phyloP scores from a whole-genome alignment of 768 basidiomycete genomes.

The Erythrobasidium yunnanense region DNA sequence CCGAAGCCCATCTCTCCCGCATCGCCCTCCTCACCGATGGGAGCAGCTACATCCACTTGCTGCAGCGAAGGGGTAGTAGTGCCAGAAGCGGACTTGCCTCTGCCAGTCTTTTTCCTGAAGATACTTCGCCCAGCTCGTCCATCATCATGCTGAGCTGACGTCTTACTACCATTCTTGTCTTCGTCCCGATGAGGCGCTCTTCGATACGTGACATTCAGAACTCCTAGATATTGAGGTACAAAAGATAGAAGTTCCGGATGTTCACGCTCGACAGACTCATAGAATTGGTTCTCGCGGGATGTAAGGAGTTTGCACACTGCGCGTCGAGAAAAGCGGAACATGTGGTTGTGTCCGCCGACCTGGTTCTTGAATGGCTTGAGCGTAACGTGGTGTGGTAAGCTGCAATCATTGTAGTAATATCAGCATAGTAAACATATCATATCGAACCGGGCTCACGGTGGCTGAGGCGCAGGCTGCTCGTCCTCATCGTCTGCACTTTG shows the following conservation, averaged over 20 bases:
- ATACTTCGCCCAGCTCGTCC: slow-evolving; percentile 28
- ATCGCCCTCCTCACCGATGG: too few species aligned
- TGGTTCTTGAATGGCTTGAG: slow-evolving; percentile 92
- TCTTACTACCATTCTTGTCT: slow-evolving; percentile 31
- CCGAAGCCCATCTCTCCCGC: too few species aligned
- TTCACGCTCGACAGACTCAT: slow-evolving; percentile 88
- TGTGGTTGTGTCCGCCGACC: slow-evolving; percentile 92
- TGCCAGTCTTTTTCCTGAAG: neutral
- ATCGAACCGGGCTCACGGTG: slow-evolving; percentile 7
- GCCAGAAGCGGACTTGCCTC: neutral
- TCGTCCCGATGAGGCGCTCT: slow-evolving; percentile 47
- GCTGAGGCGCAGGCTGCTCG: slow-evolving; percentile 8
- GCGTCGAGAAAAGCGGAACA: slow-evolving; percentile 93
- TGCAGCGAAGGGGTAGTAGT: neutral
- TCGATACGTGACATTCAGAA: slow-evolving; percentile 95
- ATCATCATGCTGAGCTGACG: slow-evolving; percentile 37
- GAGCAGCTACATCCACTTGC: too few species aligned
- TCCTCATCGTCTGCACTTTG: slow-evolving; percentile 26
- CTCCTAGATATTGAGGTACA: slow-evolving; percentile 95
- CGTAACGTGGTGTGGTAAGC: slow-evolving; percentile 51
- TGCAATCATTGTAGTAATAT: slow-evolving; percentile 33
- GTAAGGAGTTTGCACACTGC: slow-evolving; percentile 99
- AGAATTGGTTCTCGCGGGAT: slow-evolving; percentile 92
- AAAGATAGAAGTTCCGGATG: slow-evolving; percentile 83
- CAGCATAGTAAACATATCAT: neutral